Percentiles rank a stretch among this genome's conserved stretches.
phyloP scores from a whole-genome alignment of 331 rosid genomes.

The Spiraea crenata region DNA sequence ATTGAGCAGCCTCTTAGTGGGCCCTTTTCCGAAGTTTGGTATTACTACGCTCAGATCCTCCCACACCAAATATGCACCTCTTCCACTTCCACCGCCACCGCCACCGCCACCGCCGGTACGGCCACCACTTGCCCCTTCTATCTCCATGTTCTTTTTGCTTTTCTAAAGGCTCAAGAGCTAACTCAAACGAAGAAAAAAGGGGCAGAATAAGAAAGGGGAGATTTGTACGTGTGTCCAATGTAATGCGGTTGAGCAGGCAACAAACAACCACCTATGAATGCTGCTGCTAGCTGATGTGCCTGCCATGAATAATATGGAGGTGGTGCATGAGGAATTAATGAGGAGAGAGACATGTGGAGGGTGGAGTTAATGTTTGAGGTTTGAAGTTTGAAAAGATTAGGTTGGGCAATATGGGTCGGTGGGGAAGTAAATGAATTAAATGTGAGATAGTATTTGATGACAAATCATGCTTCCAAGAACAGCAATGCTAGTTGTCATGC shows the following conservation, averaged over 20 bases:
- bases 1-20: conserved; percentile 62
- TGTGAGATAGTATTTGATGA: neutral
- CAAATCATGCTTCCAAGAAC: neutral
- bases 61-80: conserved; percentile 67
- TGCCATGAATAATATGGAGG: neutral
- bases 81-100: conserved; percentile 16
- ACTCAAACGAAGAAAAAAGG: too few relatives aligned
- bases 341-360: neutral
- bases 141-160: conserved; percentile 17
- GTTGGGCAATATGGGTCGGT: conserved; percentile 12
- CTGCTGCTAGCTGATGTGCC: neutral
- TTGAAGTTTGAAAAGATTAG: neutral
- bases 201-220: neutral
- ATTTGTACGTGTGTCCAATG: neutral
- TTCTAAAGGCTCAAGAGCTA: neutral
- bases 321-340: conserved; percentile 7
- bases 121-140: conserved; percentile 1
- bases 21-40: conserved; percentile 71
- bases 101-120: conserved; percentile 2
- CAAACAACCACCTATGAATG: conserved; percentile 28
- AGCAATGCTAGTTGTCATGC: neutral
- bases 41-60: conserved; percentile 66
- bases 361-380: neutral
- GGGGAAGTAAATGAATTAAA: conserved; percentile 22
- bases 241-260: conserved; percentile 16